These are phyloP conservation scores for Casuarina cunninghamiana DNA, from an alignment of 306 rosid genomes.

Conservation along the genomic window DNA sequence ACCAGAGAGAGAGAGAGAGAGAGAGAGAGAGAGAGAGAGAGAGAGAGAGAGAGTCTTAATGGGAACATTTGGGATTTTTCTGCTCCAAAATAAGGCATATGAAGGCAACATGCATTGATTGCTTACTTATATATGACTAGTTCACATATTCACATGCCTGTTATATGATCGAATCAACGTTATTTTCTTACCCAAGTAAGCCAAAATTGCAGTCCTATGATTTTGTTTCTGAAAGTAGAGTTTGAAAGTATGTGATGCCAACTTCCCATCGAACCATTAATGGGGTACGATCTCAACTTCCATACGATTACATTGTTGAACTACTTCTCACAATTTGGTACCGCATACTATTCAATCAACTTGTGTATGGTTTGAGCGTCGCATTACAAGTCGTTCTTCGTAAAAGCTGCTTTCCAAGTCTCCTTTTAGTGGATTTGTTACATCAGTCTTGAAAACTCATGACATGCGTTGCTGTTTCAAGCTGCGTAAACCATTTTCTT, in stretches of 20 bases:
- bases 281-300: not conserved
- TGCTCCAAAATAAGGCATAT: not conserved
- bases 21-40: too few species aligned
- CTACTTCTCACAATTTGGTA: constrained; percentile 17
- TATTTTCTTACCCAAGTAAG: not conserved
- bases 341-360: not conserved
- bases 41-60: not conserved
- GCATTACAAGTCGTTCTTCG: constrained; percentile 2
- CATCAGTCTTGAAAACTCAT: constrained; percentile 26
- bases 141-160: not conserved
- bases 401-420: constrained; percentile 28
- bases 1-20: too few species aligned
- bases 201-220: not conserved
- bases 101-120: not conserved
- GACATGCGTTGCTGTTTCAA: constrained; percentile 25
- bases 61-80: constrained; percentile 3
- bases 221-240: not conserved
- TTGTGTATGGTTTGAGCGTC: not conserved
- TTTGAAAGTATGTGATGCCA: not conserved
- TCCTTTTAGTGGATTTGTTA: constrained; percentile 20
- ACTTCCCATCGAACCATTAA: not conserved
- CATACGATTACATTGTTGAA: not conserved
- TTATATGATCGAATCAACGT: not conserved
- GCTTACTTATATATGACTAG: not conserved
- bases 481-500: constrained; percentile 16